A percentile compares a stretch with the other conserved stretches of the same genome.
These are phyloP conservation scores for Stellera chamaejasme DNA, from an alignment of 345 rosid genomes.

Conservation along the genomic window DNA sequence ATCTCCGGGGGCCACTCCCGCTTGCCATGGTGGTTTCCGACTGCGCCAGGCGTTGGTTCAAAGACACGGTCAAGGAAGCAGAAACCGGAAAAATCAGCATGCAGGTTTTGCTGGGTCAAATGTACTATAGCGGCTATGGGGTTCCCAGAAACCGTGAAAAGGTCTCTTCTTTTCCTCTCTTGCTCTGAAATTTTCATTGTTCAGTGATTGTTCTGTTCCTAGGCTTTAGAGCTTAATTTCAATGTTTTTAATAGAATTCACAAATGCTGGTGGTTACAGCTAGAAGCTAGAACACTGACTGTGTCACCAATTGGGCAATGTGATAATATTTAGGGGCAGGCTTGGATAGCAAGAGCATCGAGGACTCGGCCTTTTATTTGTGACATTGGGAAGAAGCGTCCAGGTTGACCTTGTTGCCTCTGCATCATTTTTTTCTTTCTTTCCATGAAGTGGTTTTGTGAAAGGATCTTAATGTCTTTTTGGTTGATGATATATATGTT, in stretches of 20 bases:
- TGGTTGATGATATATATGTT: neutral
- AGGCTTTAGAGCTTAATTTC: too few species aligned
- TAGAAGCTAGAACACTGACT: too few species aligned
- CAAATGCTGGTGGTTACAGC: too few species aligned
- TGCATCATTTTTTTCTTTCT: neutral
- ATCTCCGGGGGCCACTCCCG: slow-evolving; percentile 30
- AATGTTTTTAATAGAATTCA: too few species aligned
- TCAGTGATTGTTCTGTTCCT: too few species aligned
- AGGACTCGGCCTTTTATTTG: slow-evolving; percentile 69
- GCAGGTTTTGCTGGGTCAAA: slow-evolving; percentile 87
- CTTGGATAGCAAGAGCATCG: slow-evolving; percentile 88
- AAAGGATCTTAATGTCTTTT: too few species aligned
- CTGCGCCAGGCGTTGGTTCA: slow-evolving; percentile 90
- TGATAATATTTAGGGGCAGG: slow-evolving; percentile 42
- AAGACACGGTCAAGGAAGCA: slow-evolving; percentile 88
- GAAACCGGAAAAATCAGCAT: slow-evolving; percentile 77
- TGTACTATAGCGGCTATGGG: slow-evolving; percentile 95
- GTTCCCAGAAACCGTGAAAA: slow-evolving; percentile 66
- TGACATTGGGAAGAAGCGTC: slow-evolving; percentile 81
- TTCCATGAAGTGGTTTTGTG: neutral
- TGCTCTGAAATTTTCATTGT: too few species aligned
- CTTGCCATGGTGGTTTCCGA: slow-evolving; percentile 75
- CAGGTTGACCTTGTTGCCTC: slow-evolving; percentile 36
- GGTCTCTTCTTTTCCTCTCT: slow-evolving; percentile 25
- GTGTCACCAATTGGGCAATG: neutral